Percentiles rank a stretch among this genome's conserved stretches.
These are phyloP conservation scores for Cladosporium sp. DNA, from an alignment of 2,329 filamentous ascomycete species.

Conservation along the genomic window DNA sequence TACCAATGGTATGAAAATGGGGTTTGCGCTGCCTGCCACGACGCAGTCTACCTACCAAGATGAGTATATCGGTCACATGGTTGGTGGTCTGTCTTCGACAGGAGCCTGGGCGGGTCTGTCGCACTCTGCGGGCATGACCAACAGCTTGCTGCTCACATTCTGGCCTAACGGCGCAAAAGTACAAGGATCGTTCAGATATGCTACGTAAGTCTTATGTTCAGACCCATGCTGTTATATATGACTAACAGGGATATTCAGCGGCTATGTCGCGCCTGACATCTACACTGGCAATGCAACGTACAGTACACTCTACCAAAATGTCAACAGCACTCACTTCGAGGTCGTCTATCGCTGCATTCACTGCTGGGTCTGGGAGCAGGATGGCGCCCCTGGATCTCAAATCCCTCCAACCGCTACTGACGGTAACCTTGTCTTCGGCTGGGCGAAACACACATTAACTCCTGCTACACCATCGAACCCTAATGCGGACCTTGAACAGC, in stretches of 20 bases:
- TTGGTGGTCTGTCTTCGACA: slow-evolving; percentile 36
- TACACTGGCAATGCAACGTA: slow-evolving; percentile 61
- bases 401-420: slow-evolving; percentile 31
- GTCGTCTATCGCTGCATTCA: slow-evolving; percentile 60
- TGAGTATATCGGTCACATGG: slow-evolving; percentile 59
- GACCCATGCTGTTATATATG: background rate
- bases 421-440: slow-evolving; percentile 28
- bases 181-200: slow-evolving; percentile 55
- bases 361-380: slow-evolving; percentile 43
- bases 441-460: slow-evolving; percentile 26
- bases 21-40: slow-evolving; percentile 50
- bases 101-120: slow-evolving; percentile 60
- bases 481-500: slow-evolving; percentile 47
- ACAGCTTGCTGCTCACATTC: slow-evolving; percentile 54
- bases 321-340: slow-evolving; percentile 58
- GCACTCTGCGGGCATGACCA: slow-evolving; percentile 55
- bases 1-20: slow-evolving; percentile 48
- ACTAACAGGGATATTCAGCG: slow-evolving; percentile 22
- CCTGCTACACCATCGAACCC: slow-evolving; percentile 31
- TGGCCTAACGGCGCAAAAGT: slow-evolving; percentile 54
- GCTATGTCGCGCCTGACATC: slow-evolving; percentile 55
- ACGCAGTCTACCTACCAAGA: slow-evolving; percentile 38
- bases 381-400: slow-evolving; percentile 36
- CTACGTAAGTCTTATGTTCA: slow-evolving; percentile 28
- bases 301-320: slow-evolving; percentile 56